Base-by-base conservation (phyloP, 495 filamentous ascomycete genomes). In the Daldinia decipiens region DNA sequence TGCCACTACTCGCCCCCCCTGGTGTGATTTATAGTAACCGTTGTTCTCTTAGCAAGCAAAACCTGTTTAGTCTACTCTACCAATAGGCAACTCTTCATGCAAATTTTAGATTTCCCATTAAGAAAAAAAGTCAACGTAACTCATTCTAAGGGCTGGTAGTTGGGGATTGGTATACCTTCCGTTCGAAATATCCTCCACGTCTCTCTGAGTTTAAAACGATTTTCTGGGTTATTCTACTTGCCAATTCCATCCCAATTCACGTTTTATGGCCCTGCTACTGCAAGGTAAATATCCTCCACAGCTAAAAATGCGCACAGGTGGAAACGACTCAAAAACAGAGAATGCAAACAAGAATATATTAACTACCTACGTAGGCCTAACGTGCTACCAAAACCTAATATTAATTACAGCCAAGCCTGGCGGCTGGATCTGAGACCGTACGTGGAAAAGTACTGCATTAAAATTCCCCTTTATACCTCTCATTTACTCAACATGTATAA, bases 101-200 rank as follows among this genome's bases (percentile, higher is more conserved):
- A 83, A 61, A 68, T 75, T 47, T 63, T 82, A 2, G 74, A 75
- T 26, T 70, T 79, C 3, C 82, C 82, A 2, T 80, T 79, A 1
- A 74, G 82, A 7, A 54, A 76, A 29, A 81, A 84, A 36, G 56
- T 84, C 19, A 75, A 83, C 31, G 53, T 12, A 27, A 81, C 81
- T 1, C 82, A 84, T 71, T 45, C 62, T 2, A 56, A 63, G 36
- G 53, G 65, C 0, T 71, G 65, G 5, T 83, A 78, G 81, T 59
- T 84, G 19, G 79, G 79, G 55, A 77, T 84, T 29, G 80, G 81
- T 4, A 71, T 83, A 38, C 74, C 76, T 12, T 82, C 80, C 21
- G 59, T 83, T 15, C 72, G 74, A 13, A 82, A 83, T 64, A 61
- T 79, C 0, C 47, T 68, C 3, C 39, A 24, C 19, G 69, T 78